Conservation (phyloP, 2,329 filamentous ascomycete species). For the Diaporthe helianthi region DNA sequence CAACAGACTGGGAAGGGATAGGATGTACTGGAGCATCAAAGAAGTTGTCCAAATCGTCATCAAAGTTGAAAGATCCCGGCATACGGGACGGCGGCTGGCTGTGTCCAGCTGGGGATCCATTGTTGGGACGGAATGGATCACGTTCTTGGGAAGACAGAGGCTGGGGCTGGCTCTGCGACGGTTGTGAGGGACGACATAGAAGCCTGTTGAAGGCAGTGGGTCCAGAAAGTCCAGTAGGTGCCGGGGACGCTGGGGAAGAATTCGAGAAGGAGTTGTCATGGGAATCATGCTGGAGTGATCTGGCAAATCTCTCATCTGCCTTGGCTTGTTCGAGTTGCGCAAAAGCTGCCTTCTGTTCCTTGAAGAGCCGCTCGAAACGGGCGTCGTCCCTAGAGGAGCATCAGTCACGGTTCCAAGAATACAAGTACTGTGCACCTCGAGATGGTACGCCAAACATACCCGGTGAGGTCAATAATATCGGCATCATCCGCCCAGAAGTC, state of each 20-base stretch:
- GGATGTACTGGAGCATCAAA: not conserved
- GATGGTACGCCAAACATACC: not conserved
- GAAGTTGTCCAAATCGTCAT: not conserved
- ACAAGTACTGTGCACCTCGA: not conserved
- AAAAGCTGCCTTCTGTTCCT: slow-evolving; percentile 45
- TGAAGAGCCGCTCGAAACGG: slow-evolving; percentile 37
- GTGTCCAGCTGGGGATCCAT: not conserved
- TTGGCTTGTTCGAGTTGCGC: slow-evolving; percentile 47
- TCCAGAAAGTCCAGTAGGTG: slow-evolving; percentile 24
- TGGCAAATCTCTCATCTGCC: slow-evolving; percentile 43
- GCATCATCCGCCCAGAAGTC: slow-evolving; percentile 36
- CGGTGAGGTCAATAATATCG: slow-evolving; percentile 51
- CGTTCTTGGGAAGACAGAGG: slow-evolving; percentile 1
- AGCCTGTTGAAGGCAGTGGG: slow-evolving; percentile 38
- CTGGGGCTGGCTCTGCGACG: slow-evolving; percentile 2
- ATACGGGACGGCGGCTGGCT: slow-evolving; percentile 5
- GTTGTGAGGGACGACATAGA: slow-evolving; percentile 27
- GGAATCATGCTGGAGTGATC: slow-evolving; percentile 33
- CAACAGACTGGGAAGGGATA: slow-evolving; percentile 4
- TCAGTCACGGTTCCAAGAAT: not conserved
- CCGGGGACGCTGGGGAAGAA: not conserved
- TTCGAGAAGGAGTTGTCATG: slow-evolving; percentile 1
- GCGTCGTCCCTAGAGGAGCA: slow-evolving; percentile 39
- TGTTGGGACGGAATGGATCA: not conserved
- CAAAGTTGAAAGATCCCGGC: slow-evolving; percentile 16